These are phyloP conservation scores for Phytophthora chlamydospora DNA, from an alignment of 352 stramenopile species.

Conservation along the genomic window DNA sequence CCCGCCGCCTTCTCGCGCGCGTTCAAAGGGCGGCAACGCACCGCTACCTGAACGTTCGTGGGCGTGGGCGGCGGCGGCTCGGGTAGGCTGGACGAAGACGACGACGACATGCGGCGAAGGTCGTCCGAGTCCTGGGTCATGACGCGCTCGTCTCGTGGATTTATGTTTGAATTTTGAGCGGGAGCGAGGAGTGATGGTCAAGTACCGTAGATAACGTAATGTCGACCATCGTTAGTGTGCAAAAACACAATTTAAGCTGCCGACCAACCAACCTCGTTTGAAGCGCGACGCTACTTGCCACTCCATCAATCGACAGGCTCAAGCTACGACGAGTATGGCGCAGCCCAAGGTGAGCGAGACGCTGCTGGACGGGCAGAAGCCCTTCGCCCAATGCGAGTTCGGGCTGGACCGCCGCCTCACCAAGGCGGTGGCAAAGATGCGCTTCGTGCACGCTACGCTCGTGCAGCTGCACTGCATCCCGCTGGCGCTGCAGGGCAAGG, in stretches of 20 bases:
- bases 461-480: conserved; percentile 96
- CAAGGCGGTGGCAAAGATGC: conserved; percentile 93
- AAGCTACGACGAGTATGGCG: conserved; percentile 8
- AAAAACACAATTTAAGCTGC: conserved; percentile 7
- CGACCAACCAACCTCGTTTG: conserved; percentile 28
- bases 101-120: conserved; percentile 33
- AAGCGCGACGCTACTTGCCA: conserved; percentile 11
- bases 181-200: conserved; percentile 22
- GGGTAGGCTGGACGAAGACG: conserved; percentile 18
- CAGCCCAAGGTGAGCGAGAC: conserved; percentile 69
- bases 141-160: not conserved
- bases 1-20: conserved; percentile 83
- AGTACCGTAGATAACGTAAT: too few relatives aligned
- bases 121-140: conserved; percentile 20
- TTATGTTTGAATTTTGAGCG: conserved; percentile 22
- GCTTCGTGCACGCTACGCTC: conserved; percentile 94
- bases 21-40: conserved; percentile 91
- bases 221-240: too few relatives aligned
- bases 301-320: conserved; percentile 6
- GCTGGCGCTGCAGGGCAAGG: conserved; percentile 92
- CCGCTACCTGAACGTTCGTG: conserved; percentile 90
- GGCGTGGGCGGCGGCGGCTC: conserved; percentile 33
- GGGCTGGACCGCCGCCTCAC: conserved; percentile 92
- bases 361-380: conserved; percentile 78
- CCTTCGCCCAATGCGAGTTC: conserved; percentile 84